Evolutionary conservation across 2,329 filamentous ascomycete species (phyloP), one percentile per base, ranked within the genome.

Genomic region (Fusarium piperis): DNA sequence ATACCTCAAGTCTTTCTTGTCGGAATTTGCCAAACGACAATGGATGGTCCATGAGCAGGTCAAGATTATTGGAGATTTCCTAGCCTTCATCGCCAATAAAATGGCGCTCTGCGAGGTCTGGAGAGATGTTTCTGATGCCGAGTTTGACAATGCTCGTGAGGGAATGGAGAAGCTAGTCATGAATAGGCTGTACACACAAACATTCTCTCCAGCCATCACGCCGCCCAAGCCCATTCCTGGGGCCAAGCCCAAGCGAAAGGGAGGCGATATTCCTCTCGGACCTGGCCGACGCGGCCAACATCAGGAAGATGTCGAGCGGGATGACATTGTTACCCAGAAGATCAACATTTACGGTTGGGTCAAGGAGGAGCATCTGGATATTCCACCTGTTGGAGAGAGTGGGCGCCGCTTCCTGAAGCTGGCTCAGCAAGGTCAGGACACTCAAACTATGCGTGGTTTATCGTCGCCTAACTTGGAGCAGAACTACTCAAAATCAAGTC

Each of bases 31-130:
- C 36, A 99, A 98, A 84, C 94, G 95, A 74, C 96, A 98, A 81
- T 99, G 96, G 96, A 97, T 97, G 93, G 96, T 98, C 8, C 96
- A 99, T 79, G 96, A 99, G 83, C 96, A 99, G 81, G 96, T 98
- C 79, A 99, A 99, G 83, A 98, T 99, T 70, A 97, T 99, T 68
- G 91, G 94, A 73, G 97, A 99, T 80, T 99, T 99, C 75, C 85
- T 99, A 53, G 91, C 94, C 48, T 99, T 99, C 78, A 99, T 99
- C 71, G 93, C 93, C 60, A 97, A 97, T 83, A 98, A 98, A 84
- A 99, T 99, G 97, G 94, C 92, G 15, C 89, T 94, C 72, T 99
- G 96, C 78, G 96, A 99, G 69, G 94, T 99, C 4, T 99, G 96
- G 96, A 90, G 93, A 64, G 94, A 96, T 35, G 94, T 98, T 0